Base-by-base conservation (phyloP, 164 flowering plant genomes). In the Litsea cubeba region DNA sequence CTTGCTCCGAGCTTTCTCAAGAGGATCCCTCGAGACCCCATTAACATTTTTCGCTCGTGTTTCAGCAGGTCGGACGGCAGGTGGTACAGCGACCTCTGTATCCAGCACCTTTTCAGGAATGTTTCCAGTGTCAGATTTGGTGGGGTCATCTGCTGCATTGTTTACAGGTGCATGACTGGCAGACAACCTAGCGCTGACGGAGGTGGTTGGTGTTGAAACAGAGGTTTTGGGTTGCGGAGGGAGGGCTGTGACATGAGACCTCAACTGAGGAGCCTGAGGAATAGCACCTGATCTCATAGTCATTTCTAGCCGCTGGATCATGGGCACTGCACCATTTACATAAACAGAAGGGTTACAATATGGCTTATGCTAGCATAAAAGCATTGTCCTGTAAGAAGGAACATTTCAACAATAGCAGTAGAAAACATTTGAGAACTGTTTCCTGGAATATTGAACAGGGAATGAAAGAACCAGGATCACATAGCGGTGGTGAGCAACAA, bases 231-330 rank as follows among this genome's bases (percentile, higher is more conserved):
- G 79, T 26, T 32, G 70, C 11, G 79, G 5, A 54, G 87, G 71
- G 68, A 75, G 83, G 50, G 80, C 77, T 40, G 46, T 40, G 46
- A 40, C 46, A 12, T 46, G 8, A 8, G 97, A 8, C 46, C 46
- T 81, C 77, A 95, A 91, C 72, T 91, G 99, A n/a, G 98, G 97
- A 54, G 79, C 89, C 76, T 89, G 97, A 20, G 99, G 99, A 46
- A 89, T 96, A 26, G 92, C 97, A 68, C 90, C 90, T 8, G 89
- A 79, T 79, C 83, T 84, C 77, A 95, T 12, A 0, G 99, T 93
- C 50, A 90, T 57, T 78, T 95, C 99, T 70, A 95, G 75, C 49
- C 87, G 89, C 74, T 93, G 93, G 66, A 95, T 92, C 99, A 95
- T 93, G 26, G 99, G 99, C 91, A 92, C 99, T 93, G 89, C 75